These are phyloP conservation scores for Saccharomycopsis sp. DNA, from an alignment of 805 yeast genomes.

Conservation along the genomic window DNA sequence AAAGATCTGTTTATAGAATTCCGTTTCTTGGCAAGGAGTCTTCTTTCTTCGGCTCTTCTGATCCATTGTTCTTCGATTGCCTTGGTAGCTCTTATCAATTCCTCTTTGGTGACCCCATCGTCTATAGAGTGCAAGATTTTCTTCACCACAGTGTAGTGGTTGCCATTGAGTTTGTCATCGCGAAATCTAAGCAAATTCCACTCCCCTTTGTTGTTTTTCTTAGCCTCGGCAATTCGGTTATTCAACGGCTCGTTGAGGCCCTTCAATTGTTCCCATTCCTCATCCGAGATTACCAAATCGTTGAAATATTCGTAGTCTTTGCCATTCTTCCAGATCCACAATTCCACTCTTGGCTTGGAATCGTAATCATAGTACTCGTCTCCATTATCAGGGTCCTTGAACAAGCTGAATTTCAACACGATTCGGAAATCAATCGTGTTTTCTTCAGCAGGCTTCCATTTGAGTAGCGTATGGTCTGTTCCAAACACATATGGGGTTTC, in stretches of 20 bases:
- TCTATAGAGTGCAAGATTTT: slow-evolving; percentile 78
- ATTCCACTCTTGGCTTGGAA: slow-evolving; percentile 59
- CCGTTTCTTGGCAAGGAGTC: slow-evolving; percentile 12
- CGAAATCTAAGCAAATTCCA: slow-evolving; percentile 89
- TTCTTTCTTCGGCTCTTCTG: slow-evolving; percentile 37
- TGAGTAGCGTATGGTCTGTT: slow-evolving; percentile 76
- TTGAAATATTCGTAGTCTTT: slow-evolving; percentile 59
- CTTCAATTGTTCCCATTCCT: slow-evolving; percentile 78
- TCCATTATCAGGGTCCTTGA: slow-evolving; percentile 52
- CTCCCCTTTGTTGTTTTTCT: slow-evolving; percentile 52
- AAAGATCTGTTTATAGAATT: neutral
- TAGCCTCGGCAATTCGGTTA: slow-evolving; percentile 83
- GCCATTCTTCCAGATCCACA: slow-evolving; percentile 76
- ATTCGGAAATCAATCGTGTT: slow-evolving; percentile 87
- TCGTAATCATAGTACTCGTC: slow-evolving; percentile 75
- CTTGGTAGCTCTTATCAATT: slow-evolving; percentile 51
- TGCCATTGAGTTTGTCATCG: slow-evolving; percentile 87
- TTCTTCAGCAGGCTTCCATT: slow-evolving; percentile 97
- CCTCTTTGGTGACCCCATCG: slow-evolving; percentile 80
- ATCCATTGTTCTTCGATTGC: slow-evolving; percentile 59
- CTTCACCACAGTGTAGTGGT: slow-evolving; percentile 72
- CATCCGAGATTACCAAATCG: slow-evolving; percentile 52
- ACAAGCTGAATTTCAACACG: slow-evolving; percentile 50
- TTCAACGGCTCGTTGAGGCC: slow-evolving; percentile 71
- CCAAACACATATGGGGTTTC: slow-evolving; percentile 83